phyloP scores from a whole-genome alignment of 768 basidiomycete species.

The Hericium coralloides region DNA sequence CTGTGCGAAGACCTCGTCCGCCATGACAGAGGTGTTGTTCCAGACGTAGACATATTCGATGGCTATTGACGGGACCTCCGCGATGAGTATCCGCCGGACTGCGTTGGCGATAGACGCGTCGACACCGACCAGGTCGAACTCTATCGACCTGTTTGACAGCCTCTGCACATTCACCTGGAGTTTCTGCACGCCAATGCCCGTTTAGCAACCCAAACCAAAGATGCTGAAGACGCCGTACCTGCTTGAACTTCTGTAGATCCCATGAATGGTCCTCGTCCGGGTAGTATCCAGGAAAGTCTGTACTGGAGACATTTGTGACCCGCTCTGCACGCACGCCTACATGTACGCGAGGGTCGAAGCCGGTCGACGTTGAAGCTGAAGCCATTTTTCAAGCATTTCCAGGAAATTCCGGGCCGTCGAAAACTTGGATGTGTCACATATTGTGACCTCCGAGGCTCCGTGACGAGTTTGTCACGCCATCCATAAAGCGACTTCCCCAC shows the following conservation, averaged over 20 bases:
- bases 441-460: not conserved
- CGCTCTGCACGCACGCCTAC: conserved; percentile 65
- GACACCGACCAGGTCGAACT: conserved; percentile 92
- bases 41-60: conserved; percentile 89
- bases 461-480: not conserved
- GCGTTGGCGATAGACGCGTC: conserved; percentile 97
- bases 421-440: not conserved
- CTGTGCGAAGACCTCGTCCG: conserved; percentile 88
- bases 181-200: conserved; percentile 42
- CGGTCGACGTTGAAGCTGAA: conserved; percentile 2
- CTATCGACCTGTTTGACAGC: conserved; percentile 75
- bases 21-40: conserved; percentile 92
- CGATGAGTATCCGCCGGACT: conserved; percentile 83
- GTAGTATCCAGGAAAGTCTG: conserved; percentile 86
- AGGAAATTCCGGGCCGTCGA: not conserved
- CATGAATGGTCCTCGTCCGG: conserved; percentile 82
- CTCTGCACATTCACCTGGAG: conserved; percentile 67
- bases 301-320: conserved; percentile 74
- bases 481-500: too few relatives aligned
- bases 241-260: conserved; percentile 64
- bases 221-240: conserved; percentile 40
- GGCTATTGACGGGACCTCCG: conserved; percentile 89
- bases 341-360: conserved; percentile 39
- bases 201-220: not conserved
- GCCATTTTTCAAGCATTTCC: conserved; percentile 3